Conservation (phyloP, 768 basidiomycete species). For the Leccinum broughii region DNA sequence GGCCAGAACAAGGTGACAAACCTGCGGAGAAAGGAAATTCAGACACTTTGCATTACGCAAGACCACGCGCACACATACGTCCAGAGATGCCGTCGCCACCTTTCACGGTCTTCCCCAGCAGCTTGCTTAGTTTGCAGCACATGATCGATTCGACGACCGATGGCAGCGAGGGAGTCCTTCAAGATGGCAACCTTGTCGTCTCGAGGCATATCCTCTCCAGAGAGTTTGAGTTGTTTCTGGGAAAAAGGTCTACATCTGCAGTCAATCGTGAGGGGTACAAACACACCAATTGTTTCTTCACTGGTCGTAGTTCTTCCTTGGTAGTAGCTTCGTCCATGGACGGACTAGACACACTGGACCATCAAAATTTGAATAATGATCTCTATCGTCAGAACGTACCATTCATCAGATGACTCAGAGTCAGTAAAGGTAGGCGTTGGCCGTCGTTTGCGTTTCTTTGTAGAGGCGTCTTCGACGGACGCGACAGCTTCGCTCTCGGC, state of each 20-base stretch:
- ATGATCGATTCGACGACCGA: slow-evolving; percentile 87
- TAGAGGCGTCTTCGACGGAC: slow-evolving; percentile 68
- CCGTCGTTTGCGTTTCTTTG: slow-evolving; percentile 81
- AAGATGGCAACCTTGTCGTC: slow-evolving; percentile 96
- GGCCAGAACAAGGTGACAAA: slow-evolving; percentile 98
- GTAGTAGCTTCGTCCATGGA: slow-evolving; percentile 94
- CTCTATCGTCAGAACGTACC: slow-evolving; percentile 50
- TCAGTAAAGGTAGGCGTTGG: slow-evolving; percentile 98
- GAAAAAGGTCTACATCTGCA: slow-evolving; percentile 4
- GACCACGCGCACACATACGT: slow-evolving; percentile 59
- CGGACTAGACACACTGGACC: slow-evolving; percentile 48
- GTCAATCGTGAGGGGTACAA: neutral
- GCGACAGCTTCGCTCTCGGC: slow-evolving; percentile 86
- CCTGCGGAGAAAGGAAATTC: slow-evolving; percentile 39
- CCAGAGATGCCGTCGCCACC: slow-evolving; percentile 96
- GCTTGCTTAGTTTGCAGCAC: slow-evolving; percentile 76
- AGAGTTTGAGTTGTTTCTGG: slow-evolving; percentile 93
- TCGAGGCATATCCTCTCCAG: slow-evolving; percentile 89
- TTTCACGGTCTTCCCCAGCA: slow-evolving; percentile 77
- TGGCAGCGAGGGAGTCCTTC: slow-evolving; percentile 92
- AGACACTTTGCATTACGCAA: slow-evolving; percentile 6
- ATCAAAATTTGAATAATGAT: slow-evolving; percentile 10
- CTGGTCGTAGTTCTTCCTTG: slow-evolving; percentile 94
- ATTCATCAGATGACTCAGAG: slow-evolving; percentile 89
- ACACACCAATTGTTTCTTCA: slow-evolving; percentile 91